These are phyloP conservation scores for Paracoccidioides lutzii DNA, from an alignment of 2,329 filamentous ascomycete species.

Conservation along the genomic window DNA sequence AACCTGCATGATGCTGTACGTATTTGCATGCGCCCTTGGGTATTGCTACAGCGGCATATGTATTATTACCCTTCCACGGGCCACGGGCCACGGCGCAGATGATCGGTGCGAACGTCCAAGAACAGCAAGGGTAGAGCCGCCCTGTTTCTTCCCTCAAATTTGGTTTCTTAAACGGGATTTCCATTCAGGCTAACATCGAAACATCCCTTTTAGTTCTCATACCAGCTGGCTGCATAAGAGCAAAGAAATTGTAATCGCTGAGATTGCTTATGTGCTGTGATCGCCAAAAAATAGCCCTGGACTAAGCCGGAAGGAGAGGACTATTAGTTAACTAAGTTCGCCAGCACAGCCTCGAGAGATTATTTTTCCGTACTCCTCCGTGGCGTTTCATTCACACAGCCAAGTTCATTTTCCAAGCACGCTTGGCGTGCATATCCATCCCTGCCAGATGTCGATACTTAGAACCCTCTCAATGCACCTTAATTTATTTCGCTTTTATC, in stretches of 20 bases:
- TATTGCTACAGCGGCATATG: neutral
- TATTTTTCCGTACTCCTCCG: conserved; percentile 1
- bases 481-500: neutral
- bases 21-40: neutral
- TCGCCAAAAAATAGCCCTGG: neutral
- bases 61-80: neutral
- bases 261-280: neutral
- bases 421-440: conserved; percentile 2
- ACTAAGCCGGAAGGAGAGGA: neutral
- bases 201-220: neutral
- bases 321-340: neutral
- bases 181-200: neutral
- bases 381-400: neutral
- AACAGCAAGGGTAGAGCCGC: neutral
- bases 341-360: neutral
- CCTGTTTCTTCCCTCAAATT: neutral
- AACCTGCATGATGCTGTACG: neutral
- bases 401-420: neutral
- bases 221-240: neutral
- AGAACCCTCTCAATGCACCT: neutral
- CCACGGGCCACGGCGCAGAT: neutral
- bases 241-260: neutral
- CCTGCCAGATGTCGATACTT: conserved; percentile 3
- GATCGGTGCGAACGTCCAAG: neutral
- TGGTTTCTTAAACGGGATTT: neutral